Percentiles rank a stretch among this genome's conserved stretches.
Evolutionary conservation across 192 early-diverging fungal species (phyloP).

Genomic region (Umbelopsis isabellina): DNA sequence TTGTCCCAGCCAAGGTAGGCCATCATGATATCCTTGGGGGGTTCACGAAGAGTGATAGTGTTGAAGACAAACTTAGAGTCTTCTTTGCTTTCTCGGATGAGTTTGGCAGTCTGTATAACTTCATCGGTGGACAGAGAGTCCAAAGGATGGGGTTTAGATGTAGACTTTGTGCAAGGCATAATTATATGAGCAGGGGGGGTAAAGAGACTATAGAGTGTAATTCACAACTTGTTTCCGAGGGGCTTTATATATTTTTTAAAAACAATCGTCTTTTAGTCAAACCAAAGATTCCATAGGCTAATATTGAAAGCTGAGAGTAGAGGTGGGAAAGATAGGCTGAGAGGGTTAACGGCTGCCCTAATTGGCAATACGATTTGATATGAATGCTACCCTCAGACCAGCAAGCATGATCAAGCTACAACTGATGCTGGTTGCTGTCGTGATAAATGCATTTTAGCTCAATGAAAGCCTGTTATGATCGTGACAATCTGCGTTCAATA

Average conservation of each 20-base stretch:
- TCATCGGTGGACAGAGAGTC: conserved; percentile 40
- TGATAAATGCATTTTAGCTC: background rate
- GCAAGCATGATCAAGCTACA: background rate
- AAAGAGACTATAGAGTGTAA: background rate
- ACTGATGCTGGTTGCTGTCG: background rate
- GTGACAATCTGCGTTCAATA: no score
- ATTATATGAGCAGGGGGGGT: background rate
- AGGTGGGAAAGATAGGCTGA: conserved; percentile 24
- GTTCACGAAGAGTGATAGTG: conserved; percentile 46
- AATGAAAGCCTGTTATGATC: background rate
- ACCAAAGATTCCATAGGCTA: conserved; percentile 19
- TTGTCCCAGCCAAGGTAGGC: conserved; percentile 40
- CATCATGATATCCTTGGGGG: conserved; percentile 36
- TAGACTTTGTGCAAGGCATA: conserved; percentile 13
- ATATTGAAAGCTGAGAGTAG: conserved; percentile 15
- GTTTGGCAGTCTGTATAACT: conserved; percentile 31
- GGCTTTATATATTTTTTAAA: conserved; percentile 10
- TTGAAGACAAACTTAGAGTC: conserved; percentile 36
- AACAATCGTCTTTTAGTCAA: conserved; percentile 5
- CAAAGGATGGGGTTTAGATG: conserved; percentile 32
- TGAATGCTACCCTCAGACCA: conserved; percentile 23
- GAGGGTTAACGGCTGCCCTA: conserved; percentile 5
- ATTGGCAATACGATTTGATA: conserved; percentile 5
- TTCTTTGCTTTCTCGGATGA: conserved; percentile 28
- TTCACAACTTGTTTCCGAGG: background rate